Conservation (phyloP, 495 filamentous ascomycete genomes). For the Penicillium bialowiezense region DNA sequence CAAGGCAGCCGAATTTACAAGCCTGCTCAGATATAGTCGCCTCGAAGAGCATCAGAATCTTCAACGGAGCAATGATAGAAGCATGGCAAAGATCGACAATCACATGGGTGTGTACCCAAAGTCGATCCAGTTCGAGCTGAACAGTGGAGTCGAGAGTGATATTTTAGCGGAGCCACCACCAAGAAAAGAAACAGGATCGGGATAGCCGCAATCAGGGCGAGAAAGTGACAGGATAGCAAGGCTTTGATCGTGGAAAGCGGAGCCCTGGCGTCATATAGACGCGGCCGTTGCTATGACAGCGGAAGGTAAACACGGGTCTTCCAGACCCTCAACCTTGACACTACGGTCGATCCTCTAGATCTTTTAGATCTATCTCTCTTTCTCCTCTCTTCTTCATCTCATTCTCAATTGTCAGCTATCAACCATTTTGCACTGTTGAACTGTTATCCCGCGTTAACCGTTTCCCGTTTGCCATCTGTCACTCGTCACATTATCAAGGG, state of each 20-base stretch:
- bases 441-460: too few species aligned
- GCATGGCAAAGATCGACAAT: too few species aligned
- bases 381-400: conserved; percentile 9
- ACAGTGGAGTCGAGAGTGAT: conserved; percentile 22
- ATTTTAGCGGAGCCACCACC: conserved; percentile 14
- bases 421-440: too few species aligned
- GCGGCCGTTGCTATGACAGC: conserved; percentile 45
- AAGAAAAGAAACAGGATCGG: conserved; percentile 21
- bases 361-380: conserved; percentile 17
- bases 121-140: conserved; percentile 24
- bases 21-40: too few species aligned
- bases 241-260: conserved; percentile 11
- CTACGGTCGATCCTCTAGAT: conserved; percentile 23
- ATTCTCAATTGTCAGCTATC: too few species aligned
- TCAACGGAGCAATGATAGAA: too few species aligned
- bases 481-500: conserved; percentile 10
- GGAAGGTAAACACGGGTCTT: conserved; percentile 42
- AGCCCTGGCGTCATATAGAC: conserved; percentile 33
- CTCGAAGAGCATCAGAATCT: too few species aligned
- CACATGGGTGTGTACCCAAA: too few species aligned
- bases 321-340: conserved; percentile 20
- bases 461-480: conserved; percentile 7
- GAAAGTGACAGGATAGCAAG: conserved; percentile 15
- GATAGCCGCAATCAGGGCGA: conserved; percentile 13
- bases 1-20: too few species aligned